Evolutionary conservation across 208 protist species (phyloP).

Genomic region (Crithidia brevicula): DNA sequence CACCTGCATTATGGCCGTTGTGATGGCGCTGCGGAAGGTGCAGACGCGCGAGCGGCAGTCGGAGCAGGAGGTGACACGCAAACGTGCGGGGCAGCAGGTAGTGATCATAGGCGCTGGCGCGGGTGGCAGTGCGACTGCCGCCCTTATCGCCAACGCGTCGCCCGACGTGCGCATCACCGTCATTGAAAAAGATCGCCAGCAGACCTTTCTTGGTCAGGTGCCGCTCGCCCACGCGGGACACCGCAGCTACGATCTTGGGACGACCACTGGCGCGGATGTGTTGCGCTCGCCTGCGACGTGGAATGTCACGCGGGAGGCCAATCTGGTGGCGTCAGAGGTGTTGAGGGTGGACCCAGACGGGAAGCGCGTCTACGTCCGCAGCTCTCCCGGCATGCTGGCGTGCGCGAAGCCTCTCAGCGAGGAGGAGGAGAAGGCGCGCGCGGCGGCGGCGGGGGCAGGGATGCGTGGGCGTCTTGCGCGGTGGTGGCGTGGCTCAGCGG

Average conservation of each 20-base stretch:
- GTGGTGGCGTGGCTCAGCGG: slow-evolving; percentile 8
- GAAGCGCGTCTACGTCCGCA: slow-evolving; percentile 61
- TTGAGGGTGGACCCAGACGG: slow-evolving; percentile 46
- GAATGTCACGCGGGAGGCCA: slow-evolving; percentile 81
- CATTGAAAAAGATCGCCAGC: slow-evolving; percentile 71
- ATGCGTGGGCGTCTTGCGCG: background rate
- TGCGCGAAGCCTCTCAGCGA: slow-evolving; percentile 8
- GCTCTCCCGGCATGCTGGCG: slow-evolving; percentile 22
- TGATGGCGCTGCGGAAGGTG: slow-evolving; percentile 50
- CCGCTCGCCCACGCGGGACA: slow-evolving; percentile 83
- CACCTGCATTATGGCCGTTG: slow-evolving; percentile 30
- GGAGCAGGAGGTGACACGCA: slow-evolving; percentile 25
- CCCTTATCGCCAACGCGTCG: slow-evolving; percentile 45
- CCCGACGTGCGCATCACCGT: slow-evolving; percentile 79
- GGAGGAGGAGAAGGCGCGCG: background rate
- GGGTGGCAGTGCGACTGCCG: slow-evolving; percentile 66
- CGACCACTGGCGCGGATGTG: slow-evolving; percentile 67
- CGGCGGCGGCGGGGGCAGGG: too few species aligned
- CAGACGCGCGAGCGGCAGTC: slow-evolving; percentile 48
- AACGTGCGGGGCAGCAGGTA: slow-evolving; percentile 55
- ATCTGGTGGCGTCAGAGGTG: slow-evolving; percentile 70
- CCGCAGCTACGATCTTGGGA: slow-evolving; percentile 89
- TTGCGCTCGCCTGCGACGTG: slow-evolving; percentile 73
- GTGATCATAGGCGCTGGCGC: slow-evolving; percentile 80
- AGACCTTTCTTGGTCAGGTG: slow-evolving; percentile 64